Base-by-base conservation (phyloP, 139 green algal species). In the Asterochloris sp. region DNA sequence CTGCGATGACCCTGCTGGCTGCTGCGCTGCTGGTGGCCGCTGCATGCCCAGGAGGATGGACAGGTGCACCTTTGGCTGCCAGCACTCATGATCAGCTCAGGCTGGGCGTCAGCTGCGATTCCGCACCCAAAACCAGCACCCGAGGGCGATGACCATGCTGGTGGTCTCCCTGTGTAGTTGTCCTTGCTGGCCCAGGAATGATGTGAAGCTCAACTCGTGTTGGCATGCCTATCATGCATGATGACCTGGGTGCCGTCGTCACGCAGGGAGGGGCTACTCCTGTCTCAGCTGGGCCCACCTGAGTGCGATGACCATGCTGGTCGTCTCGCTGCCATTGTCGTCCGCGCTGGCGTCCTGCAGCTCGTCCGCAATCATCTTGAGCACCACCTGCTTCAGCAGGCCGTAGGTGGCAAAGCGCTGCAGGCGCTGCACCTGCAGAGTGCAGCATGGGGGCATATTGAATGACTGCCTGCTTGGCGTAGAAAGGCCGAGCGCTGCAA, bases 321-420 rank as follows among this genome's bases (percentile, higher is more conserved):
- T 66, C 13, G 66, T 73, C 54, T 84, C 47, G 21, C 29, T 54
- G 19, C 78, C 73, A 38, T 69, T 74, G 62, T 75, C 83, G 13
- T 14, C 26, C 69, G 83, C n/a, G 15, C 13, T 38, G 54, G 60
- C 61, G 12, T 80, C 76, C 19, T 61, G 60, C 63, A 96, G 87
- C 64, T 97, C 94, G 29, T 95, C 90, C 0, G 92, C 91, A 63
- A 98, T 96, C 83, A 95, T 94, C 76, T 88, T 88, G 63, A 98
- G 88, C 79, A 98, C 93, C 78, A 97, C 66, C 89, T 98, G 94
- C 90, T 98, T 98, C 62, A 98, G 87, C 54, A 92, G 89, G 28
- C 91, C 91, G 82, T 97, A 98, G 0, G 95, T 98, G 28, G 90
- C 94, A 89, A 97, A 97, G 78, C 94, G 93, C 89, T 98, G 95